A percentile compares a stretch with the other conserved stretches of the same genome.
phyloP scores from a whole-genome alignment of 345 rosid species.

The Stellera chamaejasme region DNA sequence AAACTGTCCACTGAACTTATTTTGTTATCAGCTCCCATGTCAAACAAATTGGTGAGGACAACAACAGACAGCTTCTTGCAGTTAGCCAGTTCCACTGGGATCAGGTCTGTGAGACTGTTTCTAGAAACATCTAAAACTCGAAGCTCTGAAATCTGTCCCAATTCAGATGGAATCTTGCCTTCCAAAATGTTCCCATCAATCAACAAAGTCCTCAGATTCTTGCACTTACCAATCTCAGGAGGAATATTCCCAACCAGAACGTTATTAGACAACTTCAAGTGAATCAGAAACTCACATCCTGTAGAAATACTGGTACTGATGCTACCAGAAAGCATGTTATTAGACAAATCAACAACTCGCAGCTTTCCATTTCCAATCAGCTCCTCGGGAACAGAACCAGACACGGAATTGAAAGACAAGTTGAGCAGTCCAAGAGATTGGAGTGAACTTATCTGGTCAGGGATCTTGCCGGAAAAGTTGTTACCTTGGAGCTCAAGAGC shows the following conservation, averaged over 20 bases:
- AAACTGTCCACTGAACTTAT: slow-evolving; percentile 12
- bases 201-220: slow-evolving; percentile 34
- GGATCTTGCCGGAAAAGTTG: slow-evolving; percentile 49
- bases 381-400: slow-evolving; percentile 33
- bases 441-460: slow-evolving; percentile 27
- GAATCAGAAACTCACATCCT: slow-evolving; percentile 30
- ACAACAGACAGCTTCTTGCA: slow-evolving; percentile 40
- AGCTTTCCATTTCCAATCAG: slow-evolving; percentile 34
- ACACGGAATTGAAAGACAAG: slow-evolving; percentile 42
- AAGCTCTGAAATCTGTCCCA: slow-evolving; percentile 46
- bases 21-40: slow-evolving; percentile 14
- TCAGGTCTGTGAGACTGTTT: slow-evolving; percentile 38
- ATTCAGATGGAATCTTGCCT: slow-evolving; percentile 46
- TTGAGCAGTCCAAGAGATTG: slow-evolving; percentile 32
- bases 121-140: slow-evolving; percentile 54
- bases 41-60: slow-evolving; percentile 41
- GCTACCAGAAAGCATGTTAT: slow-evolving; percentile 34
- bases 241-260: slow-evolving; percentile 31
- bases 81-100: slow-evolving; percentile 39
- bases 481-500: slow-evolving; percentile 49
- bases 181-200: slow-evolving; percentile 49
- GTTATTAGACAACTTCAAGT: slow-evolving; percentile 51
- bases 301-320: slow-evolving; percentile 18
- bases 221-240: slow-evolving; percentile 39
- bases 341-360: slow-evolving; percentile 40